Evolutionary conservation across 257 asterid genomes (phyloP).

Genomic region (Penstemon barbatus): DNA sequence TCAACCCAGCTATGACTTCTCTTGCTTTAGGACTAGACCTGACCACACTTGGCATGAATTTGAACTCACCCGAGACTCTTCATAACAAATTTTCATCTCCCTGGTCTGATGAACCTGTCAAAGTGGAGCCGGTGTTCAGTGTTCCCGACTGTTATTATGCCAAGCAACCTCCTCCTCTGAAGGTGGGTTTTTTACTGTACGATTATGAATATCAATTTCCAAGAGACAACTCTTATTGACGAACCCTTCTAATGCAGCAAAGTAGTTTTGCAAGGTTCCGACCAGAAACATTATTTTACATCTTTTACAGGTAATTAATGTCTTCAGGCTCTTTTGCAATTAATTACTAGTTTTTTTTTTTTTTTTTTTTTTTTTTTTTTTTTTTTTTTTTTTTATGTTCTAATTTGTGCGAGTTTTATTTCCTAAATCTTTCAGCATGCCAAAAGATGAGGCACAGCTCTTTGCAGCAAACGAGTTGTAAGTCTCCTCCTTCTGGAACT

Average conservation of each 20-base stretch:
- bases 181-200: constrained; percentile 41
- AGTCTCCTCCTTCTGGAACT: constrained; percentile 29
- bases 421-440: constrained; percentile 67
- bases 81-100: constrained; percentile 89
- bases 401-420: constrained; percentile 33
- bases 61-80: constrained; percentile 75
- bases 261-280: constrained; percentile 59
- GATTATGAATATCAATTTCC: background rate
- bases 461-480: constrained; percentile 88
- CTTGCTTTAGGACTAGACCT: constrained; percentile 83
- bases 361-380: no score
- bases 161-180: constrained; percentile 58
- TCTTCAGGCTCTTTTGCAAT: background rate
- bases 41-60: constrained; percentile 75
- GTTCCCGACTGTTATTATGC: constrained; percentile 76
- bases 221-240: background rate
- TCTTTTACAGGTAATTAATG: constrained; percentile 72
- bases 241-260: constrained; percentile 51
- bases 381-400: background rate
- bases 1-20: constrained; percentile 62
- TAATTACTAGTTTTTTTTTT: constrained; percentile 11
- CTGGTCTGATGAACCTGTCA: constrained; percentile 84
- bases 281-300: constrained; percentile 65
- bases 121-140: constrained; percentile 76
- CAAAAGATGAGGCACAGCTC: constrained; percentile 86